A percentile compares a stretch with the other conserved stretches of the same genome.
phyloP scores from a whole-genome alignment of 208 protist genomes.

The Crithidia mellificae region DNA sequence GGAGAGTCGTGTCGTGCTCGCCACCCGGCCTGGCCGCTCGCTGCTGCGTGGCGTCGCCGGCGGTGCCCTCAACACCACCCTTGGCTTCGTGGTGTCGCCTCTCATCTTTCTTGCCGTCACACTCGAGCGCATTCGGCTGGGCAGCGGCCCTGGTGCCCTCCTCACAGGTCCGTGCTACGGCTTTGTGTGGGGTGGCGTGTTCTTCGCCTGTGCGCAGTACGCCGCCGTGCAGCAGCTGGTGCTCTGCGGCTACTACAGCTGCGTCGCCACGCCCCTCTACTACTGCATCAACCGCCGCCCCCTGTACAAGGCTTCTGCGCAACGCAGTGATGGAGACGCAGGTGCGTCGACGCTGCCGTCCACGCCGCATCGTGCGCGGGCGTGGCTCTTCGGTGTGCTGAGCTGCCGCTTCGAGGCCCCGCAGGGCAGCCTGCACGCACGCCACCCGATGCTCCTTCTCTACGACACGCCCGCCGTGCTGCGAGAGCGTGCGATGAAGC shows the following conservation, averaged over 20 bases:
- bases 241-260: conserved; percentile 49
- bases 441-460: conserved; percentile 43
- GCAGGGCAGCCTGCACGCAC: conserved; percentile 18
- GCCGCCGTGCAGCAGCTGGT: conserved; percentile 74
- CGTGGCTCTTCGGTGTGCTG: conserved; percentile 41
- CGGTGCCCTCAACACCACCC: conserved; percentile 44
- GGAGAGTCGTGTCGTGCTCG: conserved; percentile 71
- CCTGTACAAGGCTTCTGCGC: not conserved
- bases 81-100: conserved; percentile 60
- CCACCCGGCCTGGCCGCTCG: conserved; percentile 55
- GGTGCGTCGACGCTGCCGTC: too few species aligned
- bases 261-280: conserved; percentile 42
- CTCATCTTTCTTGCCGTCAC: conserved; percentile 65
- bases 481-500: conserved; percentile 51
- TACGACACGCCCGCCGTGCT: conserved; percentile 31
- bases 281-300: conserved; percentile 44
- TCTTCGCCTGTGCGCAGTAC: conserved; percentile 61
- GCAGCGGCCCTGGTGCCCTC: conserved; percentile 23
- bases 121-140: conserved; percentile 56
- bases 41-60: conserved; percentile 55
- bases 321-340: conserved; percentile 1
- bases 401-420: conserved; percentile 50
- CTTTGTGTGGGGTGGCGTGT: conserved; percentile 54
- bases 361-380: too few species aligned
- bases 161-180: conserved; percentile 52